phyloP scores from a whole-genome alignment of 2,329 filamentous ascomycete genomes.

The Fusarium paranaense region DNA sequence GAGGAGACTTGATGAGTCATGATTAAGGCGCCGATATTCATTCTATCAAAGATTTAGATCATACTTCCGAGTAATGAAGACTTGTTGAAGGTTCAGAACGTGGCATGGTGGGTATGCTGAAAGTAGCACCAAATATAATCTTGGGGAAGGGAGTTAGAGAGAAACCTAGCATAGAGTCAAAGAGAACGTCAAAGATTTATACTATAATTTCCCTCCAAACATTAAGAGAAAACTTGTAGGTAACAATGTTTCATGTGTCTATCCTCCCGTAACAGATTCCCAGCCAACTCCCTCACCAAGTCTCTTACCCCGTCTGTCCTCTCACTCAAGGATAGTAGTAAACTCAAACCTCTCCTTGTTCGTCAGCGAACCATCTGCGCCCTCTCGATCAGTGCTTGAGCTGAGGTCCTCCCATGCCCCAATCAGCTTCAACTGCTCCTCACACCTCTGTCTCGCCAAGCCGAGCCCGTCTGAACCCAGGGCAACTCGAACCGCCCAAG shows the following conservation, averaged over 20 bases:
- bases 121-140: neutral
- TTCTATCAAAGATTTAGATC: neutral
- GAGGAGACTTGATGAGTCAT: neutral
- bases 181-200: neutral
- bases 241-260: neutral
- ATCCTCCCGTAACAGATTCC: neutral
- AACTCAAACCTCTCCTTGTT: neutral
- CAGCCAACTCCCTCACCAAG: neutral
- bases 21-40: neutral
- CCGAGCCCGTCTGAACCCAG: neutral
- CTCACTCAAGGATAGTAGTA: neutral
- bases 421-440: neutral
- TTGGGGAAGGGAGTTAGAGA: neutral
- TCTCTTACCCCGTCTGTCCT: neutral
- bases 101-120: neutral
- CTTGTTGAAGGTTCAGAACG: neutral
- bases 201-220: neutral
- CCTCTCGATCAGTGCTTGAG: neutral
- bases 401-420: neutral
- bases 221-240: neutral
- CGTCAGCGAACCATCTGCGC: neutral
- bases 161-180: neutral
- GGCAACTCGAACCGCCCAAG: neutral
- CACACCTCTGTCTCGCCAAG: neutral
- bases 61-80: neutral